Evolutionary conservation across 345 rosid species (phyloP).

Genomic region (Hypericum perforatum): DNA sequence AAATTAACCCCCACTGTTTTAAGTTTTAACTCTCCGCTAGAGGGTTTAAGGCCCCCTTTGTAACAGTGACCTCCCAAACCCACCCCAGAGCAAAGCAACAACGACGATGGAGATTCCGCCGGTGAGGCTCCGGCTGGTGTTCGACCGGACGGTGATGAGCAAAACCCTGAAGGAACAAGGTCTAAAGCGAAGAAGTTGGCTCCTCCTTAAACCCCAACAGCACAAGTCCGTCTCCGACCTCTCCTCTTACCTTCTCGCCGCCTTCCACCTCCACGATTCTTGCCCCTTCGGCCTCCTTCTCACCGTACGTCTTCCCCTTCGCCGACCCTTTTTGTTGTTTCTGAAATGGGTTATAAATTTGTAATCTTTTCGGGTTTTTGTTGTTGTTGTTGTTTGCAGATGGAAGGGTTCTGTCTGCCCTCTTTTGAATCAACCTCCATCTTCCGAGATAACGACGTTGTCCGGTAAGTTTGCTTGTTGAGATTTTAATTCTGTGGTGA

Average conservation of each 20-base stretch:
- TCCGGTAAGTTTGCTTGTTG: constrained; percentile 38
- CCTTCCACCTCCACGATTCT: constrained; percentile 45
- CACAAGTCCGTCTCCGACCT: constrained; percentile 59
- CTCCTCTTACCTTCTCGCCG: constrained; percentile 39
- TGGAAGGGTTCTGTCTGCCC: constrained; percentile 88
- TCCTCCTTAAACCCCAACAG: constrained; percentile 61
- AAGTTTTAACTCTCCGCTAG: no score
- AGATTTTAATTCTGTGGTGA: neutral
- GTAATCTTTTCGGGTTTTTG: neutral
- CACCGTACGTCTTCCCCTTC: constrained; percentile 34
- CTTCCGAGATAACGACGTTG: constrained; percentile 66
- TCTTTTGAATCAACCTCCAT: constrained; percentile 67
- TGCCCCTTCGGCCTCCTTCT: constrained; percentile 75
- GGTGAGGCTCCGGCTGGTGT: constrained; percentile 56
- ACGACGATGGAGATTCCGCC: constrained; percentile 16
- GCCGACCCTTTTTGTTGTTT: constrained; percentile 1
- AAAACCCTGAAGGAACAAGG: constrained; percentile 50
- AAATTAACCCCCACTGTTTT: no score
- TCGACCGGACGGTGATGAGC: constrained; percentile 39
- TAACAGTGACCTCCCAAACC: no score
- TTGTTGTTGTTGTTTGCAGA: no score
- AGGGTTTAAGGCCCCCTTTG: no score
- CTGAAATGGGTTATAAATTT: neutral
- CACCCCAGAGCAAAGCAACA: no score
- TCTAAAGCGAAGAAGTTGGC: constrained; percentile 60